A percentile compares a stretch with the other conserved stretches of the same genome.
phyloP scores from a whole-genome alignment of 2,329 filamentous ascomycete genomes.

The Albophoma yamanashiensis region DNA sequence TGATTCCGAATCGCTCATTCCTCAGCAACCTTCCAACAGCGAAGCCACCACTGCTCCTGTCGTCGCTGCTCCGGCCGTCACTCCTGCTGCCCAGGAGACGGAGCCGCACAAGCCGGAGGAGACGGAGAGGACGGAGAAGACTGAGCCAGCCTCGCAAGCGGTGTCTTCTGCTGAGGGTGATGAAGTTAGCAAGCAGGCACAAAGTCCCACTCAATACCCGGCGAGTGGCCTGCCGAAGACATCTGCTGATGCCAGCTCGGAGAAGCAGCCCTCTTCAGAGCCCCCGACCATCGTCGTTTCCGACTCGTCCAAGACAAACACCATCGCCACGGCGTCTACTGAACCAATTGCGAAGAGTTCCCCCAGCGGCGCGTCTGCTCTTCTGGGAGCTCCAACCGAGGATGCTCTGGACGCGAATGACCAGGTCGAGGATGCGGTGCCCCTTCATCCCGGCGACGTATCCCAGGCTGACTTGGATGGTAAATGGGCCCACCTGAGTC shows the following conservation, averaged over 20 bases:
- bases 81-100: neutral
- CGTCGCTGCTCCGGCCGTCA: neutral
- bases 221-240: neutral
- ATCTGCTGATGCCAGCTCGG: neutral
- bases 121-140: neutral
- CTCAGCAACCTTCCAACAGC: neutral
- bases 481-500: conserved; percentile 27
- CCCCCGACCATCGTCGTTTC: conserved; percentile 1
- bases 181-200: neutral
- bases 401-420: neutral
- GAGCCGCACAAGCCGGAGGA: neutral
- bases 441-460: conserved; percentile 6
- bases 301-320: neutral
- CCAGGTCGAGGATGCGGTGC: neutral
- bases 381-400: too few relatives aligned
- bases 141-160: neutral
- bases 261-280: neutral
- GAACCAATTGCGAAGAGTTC: neutral
- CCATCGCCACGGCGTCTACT: too few relatives aligned
- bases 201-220: neutral
- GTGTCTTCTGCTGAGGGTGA: neutral
- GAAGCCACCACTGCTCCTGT: neutral
- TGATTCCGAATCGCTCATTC: neutral
- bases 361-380: neutral
- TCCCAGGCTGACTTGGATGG: conserved; percentile 19